These are phyloP conservation scores for Diplocarpon mali DNA, from an alignment of 2,329 filamentous ascomycete species.

Conservation along the genomic window DNA sequence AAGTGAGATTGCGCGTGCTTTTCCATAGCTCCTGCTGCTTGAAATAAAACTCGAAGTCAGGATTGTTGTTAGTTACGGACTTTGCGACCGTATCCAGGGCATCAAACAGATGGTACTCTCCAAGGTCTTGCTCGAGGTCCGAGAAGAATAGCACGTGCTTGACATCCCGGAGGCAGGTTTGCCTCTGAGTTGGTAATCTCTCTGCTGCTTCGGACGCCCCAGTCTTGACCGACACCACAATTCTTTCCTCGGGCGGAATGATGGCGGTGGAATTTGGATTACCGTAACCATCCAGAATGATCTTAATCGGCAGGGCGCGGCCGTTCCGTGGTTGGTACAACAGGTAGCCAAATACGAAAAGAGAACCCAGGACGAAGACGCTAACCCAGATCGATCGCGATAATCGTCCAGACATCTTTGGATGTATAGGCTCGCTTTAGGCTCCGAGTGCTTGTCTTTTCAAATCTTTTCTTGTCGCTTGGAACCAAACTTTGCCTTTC, in stretches of 20 bases:
- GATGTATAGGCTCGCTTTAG: too few relatives aligned
- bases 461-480: too few relatives aligned
- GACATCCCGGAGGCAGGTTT: slow-evolving; percentile 39
- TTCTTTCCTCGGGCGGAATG: not conserved
- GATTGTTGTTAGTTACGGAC: slow-evolving; percentile 30
- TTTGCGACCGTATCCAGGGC: slow-evolving; percentile 34
- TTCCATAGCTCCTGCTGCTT: slow-evolving; percentile 34
- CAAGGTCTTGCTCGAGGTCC: slow-evolving; percentile 42
- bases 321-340: too few relatives aligned
- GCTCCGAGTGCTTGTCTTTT: too few relatives aligned
- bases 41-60: slow-evolving; percentile 38
- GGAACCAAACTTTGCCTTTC: too few relatives aligned
- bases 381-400: too few relatives aligned
- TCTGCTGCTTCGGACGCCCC: slow-evolving; percentile 42
- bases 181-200: slow-evolving; percentile 41
- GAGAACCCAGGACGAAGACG: too few relatives aligned
- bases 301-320: too few relatives aligned
- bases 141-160: slow-evolving; percentile 43
- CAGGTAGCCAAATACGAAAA: too few relatives aligned
- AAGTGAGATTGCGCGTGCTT: slow-evolving; percentile 34
- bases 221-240: slow-evolving; percentile 40
- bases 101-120: slow-evolving; percentile 34
- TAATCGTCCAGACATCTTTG: too few relatives aligned
- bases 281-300: too few relatives aligned
- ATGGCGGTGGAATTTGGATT: too few relatives aligned